Percentiles rank a stretch among this genome's conserved stretches.
These are phyloP conservation scores for Aspergillus nanangensis DNA, from an alignment of 495 filamentous ascomycete species.

Conservation along the genomic window DNA sequence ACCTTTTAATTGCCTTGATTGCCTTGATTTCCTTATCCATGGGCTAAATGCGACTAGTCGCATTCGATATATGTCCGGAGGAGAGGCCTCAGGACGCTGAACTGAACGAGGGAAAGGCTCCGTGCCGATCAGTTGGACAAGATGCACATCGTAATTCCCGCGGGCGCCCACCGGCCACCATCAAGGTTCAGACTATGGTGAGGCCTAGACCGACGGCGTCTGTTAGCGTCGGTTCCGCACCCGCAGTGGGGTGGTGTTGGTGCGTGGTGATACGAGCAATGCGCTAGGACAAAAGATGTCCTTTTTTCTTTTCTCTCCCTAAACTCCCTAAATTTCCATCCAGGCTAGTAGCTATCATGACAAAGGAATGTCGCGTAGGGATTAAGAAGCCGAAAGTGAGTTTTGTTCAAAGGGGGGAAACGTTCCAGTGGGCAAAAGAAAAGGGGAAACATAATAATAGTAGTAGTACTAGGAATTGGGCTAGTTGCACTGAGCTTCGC, in stretches of 20 bases:
- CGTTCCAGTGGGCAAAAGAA: no score
- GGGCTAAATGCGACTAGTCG: no score
- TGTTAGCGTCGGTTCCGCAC: constrained; percentile 22
- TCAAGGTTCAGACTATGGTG: constrained; percentile 20
- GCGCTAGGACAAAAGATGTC: not conserved
- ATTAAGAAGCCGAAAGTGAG: no score
- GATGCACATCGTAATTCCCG: constrained; percentile 28
- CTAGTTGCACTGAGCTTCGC: no score
- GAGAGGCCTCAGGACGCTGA: not conserved
- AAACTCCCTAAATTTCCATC: no score
- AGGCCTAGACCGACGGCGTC: constrained; percentile 26
- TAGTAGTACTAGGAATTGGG: no score
- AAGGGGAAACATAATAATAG: no score
- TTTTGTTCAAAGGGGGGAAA: no score
- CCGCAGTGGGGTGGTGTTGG: constrained; percentile 16
- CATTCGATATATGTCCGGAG: no score
- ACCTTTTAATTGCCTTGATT: not conserved
- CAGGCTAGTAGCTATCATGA: no score
- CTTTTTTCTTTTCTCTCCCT: not conserved
- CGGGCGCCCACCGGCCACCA: not conserved
- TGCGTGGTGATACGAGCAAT: constrained; percentile 19
- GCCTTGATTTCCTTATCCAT: not conserved
- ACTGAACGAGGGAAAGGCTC: no score
- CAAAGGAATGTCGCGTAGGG: no score
- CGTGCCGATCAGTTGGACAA: not conserved